Conservation (phyloP, 176 grass and related monocot species). For the Puya raimondii region DNA sequence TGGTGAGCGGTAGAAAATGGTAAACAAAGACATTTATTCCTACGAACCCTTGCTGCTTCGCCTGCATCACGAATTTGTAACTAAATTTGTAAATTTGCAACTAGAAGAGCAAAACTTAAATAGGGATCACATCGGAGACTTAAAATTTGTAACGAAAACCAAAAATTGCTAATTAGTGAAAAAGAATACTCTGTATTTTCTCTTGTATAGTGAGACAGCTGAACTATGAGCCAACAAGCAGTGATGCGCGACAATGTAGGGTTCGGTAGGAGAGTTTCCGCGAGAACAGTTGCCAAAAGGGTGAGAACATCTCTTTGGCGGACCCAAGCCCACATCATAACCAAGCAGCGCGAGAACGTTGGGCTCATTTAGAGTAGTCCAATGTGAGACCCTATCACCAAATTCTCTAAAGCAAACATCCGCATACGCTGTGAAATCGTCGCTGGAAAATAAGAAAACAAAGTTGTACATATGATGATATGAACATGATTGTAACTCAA, state of each 20-base stretch:
- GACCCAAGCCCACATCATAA: slow-evolving; percentile 19
- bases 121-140: neutral
- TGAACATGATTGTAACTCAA: neutral
- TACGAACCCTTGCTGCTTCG: slow-evolving; percentile 32
- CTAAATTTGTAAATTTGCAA: neutral
- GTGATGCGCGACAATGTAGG: slow-evolving; percentile 47
- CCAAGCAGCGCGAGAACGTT: slow-evolving; percentile 16
- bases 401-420: slow-evolving; percentile 57
- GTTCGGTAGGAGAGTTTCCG: slow-evolving; percentile 47
- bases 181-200: slow-evolving; percentile 43
- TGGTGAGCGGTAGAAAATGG: slow-evolving; percentile 36
- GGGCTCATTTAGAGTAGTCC: slow-evolving; percentile 44
- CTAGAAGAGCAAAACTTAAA: neutral
- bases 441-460: slow-evolving; percentile 14
- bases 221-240: slow-evolving; percentile 45
- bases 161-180: neutral
- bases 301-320: slow-evolving; percentile 42
- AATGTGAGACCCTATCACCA: slow-evolving; percentile 42
- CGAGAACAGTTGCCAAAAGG: slow-evolving; percentile 50
- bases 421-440: slow-evolving; percentile 59
- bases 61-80: slow-evolving; percentile 17
- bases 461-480: neutral
- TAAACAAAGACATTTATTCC: slow-evolving; percentile 36
- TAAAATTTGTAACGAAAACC: no score
- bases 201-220: slow-evolving; percentile 30